phyloP scores from a whole-genome alignment of 345 rosid genomes.

The Heritiera littoralis region DNA sequence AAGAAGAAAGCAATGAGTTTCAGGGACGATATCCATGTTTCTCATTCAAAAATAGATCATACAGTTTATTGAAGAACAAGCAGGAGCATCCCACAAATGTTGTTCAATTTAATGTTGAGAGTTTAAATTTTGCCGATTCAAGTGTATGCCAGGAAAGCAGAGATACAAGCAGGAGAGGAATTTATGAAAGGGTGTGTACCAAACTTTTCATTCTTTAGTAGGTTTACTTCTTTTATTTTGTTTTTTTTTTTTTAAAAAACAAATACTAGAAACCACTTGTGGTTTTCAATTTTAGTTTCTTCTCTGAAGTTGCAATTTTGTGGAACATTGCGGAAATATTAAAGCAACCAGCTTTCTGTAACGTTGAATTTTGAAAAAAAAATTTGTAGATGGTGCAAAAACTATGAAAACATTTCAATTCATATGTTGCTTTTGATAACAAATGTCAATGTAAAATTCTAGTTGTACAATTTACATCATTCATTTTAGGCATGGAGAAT shows the following conservation, averaged over 20 bases:
- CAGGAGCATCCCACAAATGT: background rate
- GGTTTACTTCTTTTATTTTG: background rate
- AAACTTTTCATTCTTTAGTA: background rate
- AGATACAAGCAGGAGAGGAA: background rate
- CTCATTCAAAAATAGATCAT: background rate
- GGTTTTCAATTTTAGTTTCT: background rate
- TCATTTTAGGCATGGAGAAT: background rate
- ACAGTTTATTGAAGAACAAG: background rate
- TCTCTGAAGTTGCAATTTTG: background rate
- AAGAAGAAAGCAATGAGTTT: background rate
- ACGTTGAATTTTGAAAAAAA: too few relatives aligned
- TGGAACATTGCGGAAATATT: background rate
- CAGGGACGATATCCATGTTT: background rate
- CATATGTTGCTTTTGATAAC: background rate
- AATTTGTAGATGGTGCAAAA: background rate
- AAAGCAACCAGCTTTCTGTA: too few relatives aligned
- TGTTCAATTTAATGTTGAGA: background rate
- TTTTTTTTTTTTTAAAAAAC: background rate
- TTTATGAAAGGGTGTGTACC: background rate
- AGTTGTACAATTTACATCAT: background rate
- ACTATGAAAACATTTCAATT: background rate
- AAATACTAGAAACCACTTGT: background rate
- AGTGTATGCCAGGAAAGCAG: background rate
- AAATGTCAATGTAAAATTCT: background rate
- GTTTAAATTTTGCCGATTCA: background rate